phyloP scores from a whole-genome alignment of 768 basidiomycete genomes.

The Serendipita indica region DNA sequence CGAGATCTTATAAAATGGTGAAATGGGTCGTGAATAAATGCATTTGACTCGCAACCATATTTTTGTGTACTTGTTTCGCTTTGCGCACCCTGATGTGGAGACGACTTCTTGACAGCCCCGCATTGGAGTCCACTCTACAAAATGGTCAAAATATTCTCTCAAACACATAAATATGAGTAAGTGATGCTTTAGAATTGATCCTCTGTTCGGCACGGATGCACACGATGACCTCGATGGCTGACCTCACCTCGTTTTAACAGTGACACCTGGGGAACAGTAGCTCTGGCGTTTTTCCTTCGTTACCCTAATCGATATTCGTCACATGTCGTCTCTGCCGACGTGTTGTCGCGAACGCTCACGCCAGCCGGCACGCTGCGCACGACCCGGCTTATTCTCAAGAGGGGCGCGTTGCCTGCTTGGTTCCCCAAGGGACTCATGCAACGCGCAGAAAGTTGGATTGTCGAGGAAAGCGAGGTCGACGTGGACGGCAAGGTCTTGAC shows the following conservation, averaged over 20 bases:
- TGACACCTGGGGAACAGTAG: constrained; percentile 87
- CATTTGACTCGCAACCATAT: too few relatives aligned
- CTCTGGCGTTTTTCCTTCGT: constrained; percentile 85
- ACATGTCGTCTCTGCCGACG: constrained; percentile 91
- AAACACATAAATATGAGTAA: constrained; percentile 15
- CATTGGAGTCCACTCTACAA: too few relatives aligned
- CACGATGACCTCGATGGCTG: not conserved
- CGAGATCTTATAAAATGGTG: constrained; percentile 5
- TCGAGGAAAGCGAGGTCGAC: constrained; percentile 92
- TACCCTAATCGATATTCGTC: constrained; percentile 92
- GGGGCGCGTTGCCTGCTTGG: constrained; percentile 85
- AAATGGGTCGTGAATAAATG: too few relatives aligned
- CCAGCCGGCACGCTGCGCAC: constrained; percentile 64
- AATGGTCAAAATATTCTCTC: constrained; percentile 16
- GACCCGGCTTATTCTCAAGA: constrained; percentile 83
- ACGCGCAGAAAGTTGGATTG: constrained; percentile 82
- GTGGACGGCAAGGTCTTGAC: constrained; percentile 59
- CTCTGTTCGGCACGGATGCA: not conserved
- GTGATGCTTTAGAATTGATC: not conserved
- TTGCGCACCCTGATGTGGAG: too few relatives aligned
- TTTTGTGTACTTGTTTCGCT: too few relatives aligned
- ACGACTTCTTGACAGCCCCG: too few relatives aligned
- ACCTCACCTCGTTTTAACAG: constrained; percentile 28
- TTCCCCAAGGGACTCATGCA: constrained; percentile 69
- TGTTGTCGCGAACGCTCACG: constrained; percentile 68